Base-by-base conservation (phyloP, 768 basidiomycete species). In the Sarcodon aspratus region DNA sequence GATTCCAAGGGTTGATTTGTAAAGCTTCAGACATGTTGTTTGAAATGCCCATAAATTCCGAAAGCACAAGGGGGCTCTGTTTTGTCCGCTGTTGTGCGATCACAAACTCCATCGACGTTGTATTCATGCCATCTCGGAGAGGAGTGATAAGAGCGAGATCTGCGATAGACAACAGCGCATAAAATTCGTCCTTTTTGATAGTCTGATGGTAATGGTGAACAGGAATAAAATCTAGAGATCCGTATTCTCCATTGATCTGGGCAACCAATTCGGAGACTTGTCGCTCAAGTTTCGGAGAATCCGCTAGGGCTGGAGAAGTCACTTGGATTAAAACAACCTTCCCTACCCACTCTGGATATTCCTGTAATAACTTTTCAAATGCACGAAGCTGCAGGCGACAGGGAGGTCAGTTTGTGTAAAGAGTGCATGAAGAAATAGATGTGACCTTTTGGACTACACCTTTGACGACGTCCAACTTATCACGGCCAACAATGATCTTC, bases 201-300 rank as follows among this genome's bases (percentile, higher is more conserved):
- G 89, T 82, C 67, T 99, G 95, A 66, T 99, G 95, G 69, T 96
- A 98, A 60, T 99, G 96, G 62, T 99, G 95, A 33, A 98, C 89
- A 15, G 95, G 95, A 57, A 91, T 87, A 59, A 96, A 98, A 65
- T 96, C 91, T 35, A 99, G 66, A 53, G 83, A 83, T 18, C 95
- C 96, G 59, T 90, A 97, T 59, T 92, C 85, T 46, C 93, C 93
- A 60, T 98, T 98, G 66, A 97, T 95, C 57, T 89, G 85, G 17
- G 91, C 83, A 40, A 97, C 94, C 18, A 96, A 69, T 63, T 98
- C 93, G 47, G 90, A 92, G 12, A 97, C 80, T 70, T 91, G 84
- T 17, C 91, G 75, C 68, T 97, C 95, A 47, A 99, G 75, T 63
- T 93, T 94, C 15, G 92, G 88, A 33, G 86, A 89, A 62, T 98